These are phyloP conservation scores for Misopates orontium DNA, from an alignment of 257 asterid genomes.

Conservation along the genomic window DNA sequence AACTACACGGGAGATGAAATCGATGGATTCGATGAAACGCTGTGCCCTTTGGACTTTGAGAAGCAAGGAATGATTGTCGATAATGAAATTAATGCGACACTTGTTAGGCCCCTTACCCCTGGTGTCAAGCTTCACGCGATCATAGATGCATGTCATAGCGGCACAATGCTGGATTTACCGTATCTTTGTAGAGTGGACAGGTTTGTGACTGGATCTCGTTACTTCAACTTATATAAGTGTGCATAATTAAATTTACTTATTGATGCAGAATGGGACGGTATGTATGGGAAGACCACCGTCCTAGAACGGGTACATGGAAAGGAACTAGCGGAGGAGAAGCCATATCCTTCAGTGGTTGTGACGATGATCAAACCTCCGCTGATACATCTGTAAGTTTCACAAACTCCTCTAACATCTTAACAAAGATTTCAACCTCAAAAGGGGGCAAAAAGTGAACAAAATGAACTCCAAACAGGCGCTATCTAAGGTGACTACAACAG, in stretches of 20 bases:
- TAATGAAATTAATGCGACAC: constrained; percentile 69
- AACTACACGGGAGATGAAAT: constrained; percentile 83
- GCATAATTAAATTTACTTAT: neutral
- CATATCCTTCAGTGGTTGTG: constrained; percentile 94
- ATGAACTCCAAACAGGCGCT: constrained; percentile 53
- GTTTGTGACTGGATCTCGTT: constrained; percentile 35
- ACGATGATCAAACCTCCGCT: constrained; percentile 87
- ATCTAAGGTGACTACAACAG: constrained; percentile 86
- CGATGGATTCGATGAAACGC: constrained; percentile 88
- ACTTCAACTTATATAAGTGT: too few relatives aligned
- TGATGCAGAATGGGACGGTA: constrained; percentile 69
- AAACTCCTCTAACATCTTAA: neutral
- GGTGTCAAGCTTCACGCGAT: constrained; percentile 91
- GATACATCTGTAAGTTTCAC: constrained; percentile 65
- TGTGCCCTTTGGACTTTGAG: constrained; percentile 75
- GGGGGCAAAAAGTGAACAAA: constrained; percentile 13
- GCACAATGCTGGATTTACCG: constrained; percentile 77
- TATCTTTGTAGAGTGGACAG: constrained; percentile 90
- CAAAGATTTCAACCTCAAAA: neutral
- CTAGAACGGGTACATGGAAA: constrained; percentile 85
- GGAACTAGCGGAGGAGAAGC: constrained; percentile 98
- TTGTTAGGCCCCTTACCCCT: constrained; percentile 74
- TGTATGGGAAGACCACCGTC: constrained; percentile 97
- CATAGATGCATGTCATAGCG: constrained; percentile 93
- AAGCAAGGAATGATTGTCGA: constrained; percentile 82